Evolutionary conservation across 345 rosid genomes (phyloP), one percentile per base, ranked within the genome.

Genomic region (Nasturtium officinale): DNA sequence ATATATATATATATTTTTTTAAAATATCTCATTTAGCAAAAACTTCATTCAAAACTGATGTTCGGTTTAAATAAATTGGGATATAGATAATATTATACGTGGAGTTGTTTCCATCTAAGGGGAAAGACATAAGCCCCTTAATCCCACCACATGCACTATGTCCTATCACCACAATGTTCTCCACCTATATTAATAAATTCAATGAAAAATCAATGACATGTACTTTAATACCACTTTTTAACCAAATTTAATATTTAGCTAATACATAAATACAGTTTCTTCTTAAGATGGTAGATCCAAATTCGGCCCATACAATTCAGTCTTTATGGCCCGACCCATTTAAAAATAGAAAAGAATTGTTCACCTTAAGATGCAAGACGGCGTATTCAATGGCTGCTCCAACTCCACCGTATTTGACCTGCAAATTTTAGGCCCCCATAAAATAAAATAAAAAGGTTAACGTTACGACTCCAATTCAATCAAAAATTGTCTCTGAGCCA

Each of bases 101-200:
- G 43, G 82, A 69, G 73, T 61, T 67, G 68, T 75, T 55, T 45
- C 82, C 82, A 43, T 95, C 96, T 32, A 50, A 85, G 8, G 90
- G 78, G 90, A 91, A 87, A 60, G 96, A 84, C 99, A 95, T 91
- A 51, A 95, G 93, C 10, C 99, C 99, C 82, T 95, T 95, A 77
- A 95, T 95, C 18, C 99, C 99, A 75, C 99, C 99, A 59, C 99
- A 95, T 70, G 82, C 79, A 42, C 99, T 91, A 87, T 95, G 99
- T 3, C 99, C 99, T 32, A 95, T 91, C 58, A 95, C 96, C 58
- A 95, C 90, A 50, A 94, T 91, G 87, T 86, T 81, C 65, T 79
- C 75, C 38, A 95, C 98, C 98, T 92, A 83, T 65, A 10, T 11
- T 38, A 0, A 57, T 23, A 55, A 18, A 15, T 69, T 35, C 6